Evolutionary conservation across 1,284 basidiomycete genomes (phyloP).

Genomic region (Leccinum pachyderme): DNA sequence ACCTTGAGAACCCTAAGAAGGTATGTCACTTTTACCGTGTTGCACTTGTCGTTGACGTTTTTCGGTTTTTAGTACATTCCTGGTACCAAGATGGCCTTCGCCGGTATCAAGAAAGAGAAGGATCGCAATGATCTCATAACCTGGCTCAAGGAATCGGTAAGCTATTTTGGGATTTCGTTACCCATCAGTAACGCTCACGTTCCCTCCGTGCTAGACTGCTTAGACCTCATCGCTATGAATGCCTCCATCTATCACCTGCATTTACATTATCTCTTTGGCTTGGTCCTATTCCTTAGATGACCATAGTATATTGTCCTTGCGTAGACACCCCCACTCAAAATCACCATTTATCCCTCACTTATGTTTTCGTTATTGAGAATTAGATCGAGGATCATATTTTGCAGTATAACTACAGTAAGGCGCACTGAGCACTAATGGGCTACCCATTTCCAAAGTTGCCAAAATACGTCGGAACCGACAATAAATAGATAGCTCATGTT

Average conservation of each 20-base stretch:
- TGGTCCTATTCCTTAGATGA: constrained; percentile 36
- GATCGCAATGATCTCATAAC: constrained; percentile 90
- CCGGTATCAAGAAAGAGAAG: constrained; percentile 96
- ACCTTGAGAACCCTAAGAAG: constrained; percentile 97
- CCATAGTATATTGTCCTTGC: constrained; percentile 24
- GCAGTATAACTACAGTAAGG: neutral
- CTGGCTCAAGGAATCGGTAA: constrained; percentile 69
- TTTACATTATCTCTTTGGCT: constrained; percentile 21
- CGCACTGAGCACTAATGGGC: neutral
- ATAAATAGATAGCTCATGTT: constrained; percentile 15
- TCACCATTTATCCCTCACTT: constrained; percentile 9
- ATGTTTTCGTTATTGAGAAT: neutral
- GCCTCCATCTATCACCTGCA: constrained; percentile 5
- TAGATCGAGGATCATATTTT: neutral
- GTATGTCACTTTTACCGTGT: constrained; percentile 36
- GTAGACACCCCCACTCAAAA: constrained; percentile 32
- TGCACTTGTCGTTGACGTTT: neutral
- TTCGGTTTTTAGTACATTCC: constrained; percentile 73
- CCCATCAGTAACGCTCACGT: neutral
- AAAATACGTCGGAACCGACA: neutral
- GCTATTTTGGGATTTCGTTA: constrained; percentile 18
- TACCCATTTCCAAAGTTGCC: neutral
- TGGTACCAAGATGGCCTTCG: constrained; percentile 97
- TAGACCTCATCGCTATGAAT: constrained; percentile 20
- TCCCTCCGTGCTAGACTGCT: constrained; percentile 18